phyloP scores from a whole-genome alignment of 139 green algal genomes.

The Haematococcus sp. region DNA sequence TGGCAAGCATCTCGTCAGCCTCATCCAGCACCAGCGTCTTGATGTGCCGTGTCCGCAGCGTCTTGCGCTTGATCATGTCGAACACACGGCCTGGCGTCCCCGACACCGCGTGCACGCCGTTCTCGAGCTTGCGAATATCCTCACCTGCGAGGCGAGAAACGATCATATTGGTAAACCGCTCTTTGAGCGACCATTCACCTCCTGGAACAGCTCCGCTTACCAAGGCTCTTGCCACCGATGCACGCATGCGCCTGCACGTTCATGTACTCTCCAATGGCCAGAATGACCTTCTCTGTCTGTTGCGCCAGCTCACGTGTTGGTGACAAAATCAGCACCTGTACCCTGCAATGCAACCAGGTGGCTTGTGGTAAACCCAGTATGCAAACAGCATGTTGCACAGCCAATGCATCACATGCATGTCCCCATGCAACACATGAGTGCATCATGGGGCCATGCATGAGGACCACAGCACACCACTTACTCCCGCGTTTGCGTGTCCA shows the following conservation, averaged over 20 bases:
- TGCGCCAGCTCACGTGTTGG: conserved; percentile 94
- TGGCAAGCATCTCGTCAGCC: conserved; percentile 97
- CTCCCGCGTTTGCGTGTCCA: conserved; percentile 79
- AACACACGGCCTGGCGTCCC: conserved; percentile 97
- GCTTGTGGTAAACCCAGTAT: not conserved
- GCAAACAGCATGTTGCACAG: not conserved
- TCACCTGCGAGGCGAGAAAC: conserved; percentile 56
- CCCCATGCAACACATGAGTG: not conserved
- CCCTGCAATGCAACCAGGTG: conserved; percentile 22
- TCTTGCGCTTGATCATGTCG: conserved; percentile 96
- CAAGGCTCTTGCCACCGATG: conserved; percentile 93
- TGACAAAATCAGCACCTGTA: conserved; percentile 90
- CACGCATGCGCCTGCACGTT: conserved; percentile 91
- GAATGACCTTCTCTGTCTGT: conserved; percentile 93
- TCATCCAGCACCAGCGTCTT: conserved; percentile 78
- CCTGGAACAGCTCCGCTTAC: conserved; percentile 21
- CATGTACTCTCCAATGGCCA: conserved; percentile 92
- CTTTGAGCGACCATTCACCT: no score
- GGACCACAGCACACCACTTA: conserved; percentile 30
- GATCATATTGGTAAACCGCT: no score
- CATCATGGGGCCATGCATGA: not conserved
- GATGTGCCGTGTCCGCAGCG: conserved; percentile 66
- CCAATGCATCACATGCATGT: not conserved
- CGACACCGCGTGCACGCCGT: conserved; percentile 89
- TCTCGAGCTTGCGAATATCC: conserved; percentile 93